These are phyloP conservation scores for Halenospora varia DNA, from an alignment of 495 filamentous ascomycete genomes.

Conservation along the genomic window DNA sequence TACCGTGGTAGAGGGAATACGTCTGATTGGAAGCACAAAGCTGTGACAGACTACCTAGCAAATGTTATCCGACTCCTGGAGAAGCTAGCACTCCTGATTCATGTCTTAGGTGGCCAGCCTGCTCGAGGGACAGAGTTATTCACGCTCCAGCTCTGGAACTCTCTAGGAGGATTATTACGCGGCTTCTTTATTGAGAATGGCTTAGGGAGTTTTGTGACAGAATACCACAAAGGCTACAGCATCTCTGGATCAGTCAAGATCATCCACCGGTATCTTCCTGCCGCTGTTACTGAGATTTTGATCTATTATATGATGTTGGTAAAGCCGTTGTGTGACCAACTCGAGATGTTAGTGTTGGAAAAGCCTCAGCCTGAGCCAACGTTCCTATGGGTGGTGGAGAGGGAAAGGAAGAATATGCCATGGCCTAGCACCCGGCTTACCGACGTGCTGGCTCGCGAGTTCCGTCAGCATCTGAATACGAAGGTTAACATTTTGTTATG, in stretches of 20 bases:
- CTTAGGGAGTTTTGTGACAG: conserved; percentile 12
- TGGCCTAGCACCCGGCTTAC: background rate
- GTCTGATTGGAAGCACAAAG: background rate
- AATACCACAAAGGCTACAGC: conserved; percentile 16
- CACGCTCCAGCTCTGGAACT: conserved; percentile 23
- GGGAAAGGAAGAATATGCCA: background rate
- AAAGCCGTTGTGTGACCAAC: conserved; percentile 18
- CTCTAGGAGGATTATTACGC: conserved; percentile 6
- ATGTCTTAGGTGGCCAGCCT: conserved; percentile 26
- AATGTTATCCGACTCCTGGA: conserved; percentile 20
- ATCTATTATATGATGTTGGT: conserved; percentile 27
- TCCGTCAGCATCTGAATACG: background rate
- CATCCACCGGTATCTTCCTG: conserved; percentile 20
- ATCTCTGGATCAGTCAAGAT: conserved; percentile 10
- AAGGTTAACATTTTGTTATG: background rate
- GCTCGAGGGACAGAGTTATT: conserved; percentile 28
- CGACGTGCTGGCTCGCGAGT: background rate
- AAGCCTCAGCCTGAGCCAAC: background rate
- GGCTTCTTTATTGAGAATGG: conserved; percentile 14
- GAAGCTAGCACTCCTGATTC: conserved; percentile 23
- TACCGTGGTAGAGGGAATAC: background rate
- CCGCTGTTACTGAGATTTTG: conserved; percentile 20
- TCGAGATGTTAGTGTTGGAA: conserved; percentile 18
- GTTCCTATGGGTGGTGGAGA: background rate
- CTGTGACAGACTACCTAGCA: conserved; percentile 1